These are phyloP conservation scores for Claviceps quebecensis DNA, from an alignment of 2,329 filamentous ascomycete species.

Conservation along the genomic window DNA sequence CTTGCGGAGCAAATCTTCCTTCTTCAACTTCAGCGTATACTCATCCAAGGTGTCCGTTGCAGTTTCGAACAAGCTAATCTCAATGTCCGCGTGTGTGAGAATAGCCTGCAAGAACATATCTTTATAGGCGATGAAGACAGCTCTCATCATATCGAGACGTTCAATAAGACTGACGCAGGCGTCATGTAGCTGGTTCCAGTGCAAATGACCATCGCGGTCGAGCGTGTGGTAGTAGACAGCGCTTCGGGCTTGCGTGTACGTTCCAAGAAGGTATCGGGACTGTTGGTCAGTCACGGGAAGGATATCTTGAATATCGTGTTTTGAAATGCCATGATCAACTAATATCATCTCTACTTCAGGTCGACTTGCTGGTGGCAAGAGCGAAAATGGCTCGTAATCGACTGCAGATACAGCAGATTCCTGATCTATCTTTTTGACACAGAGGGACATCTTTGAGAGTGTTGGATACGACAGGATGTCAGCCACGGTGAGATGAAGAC, in stretches of 20 bases:
- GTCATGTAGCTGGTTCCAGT: background rate
- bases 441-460: background rate
- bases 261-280: constrained; percentile 1
- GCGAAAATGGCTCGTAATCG: constrained; percentile 1
- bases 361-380: background rate
- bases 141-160: constrained; percentile 3
- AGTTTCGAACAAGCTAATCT: background rate
- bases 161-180: background rate
- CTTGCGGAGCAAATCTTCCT: background rate
- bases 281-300: constrained; percentile 1
- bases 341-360: background rate
- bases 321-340: background rate
- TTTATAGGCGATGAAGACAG: constrained; percentile 1
- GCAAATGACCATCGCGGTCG: background rate
- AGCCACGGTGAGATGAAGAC: background rate
- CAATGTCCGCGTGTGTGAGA: background rate
- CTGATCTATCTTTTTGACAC: background rate
- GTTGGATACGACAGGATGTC: background rate
- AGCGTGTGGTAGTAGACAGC: constrained; percentile 3
- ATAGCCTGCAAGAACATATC: constrained; percentile 1
- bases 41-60: background rate
- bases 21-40: constrained; percentile 1
- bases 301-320: background rate
- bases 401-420: background rate
- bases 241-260: constrained; percentile 1